Conservation (phyloP, 257 asterid genomes). For the Eustoma russellianum region DNA sequence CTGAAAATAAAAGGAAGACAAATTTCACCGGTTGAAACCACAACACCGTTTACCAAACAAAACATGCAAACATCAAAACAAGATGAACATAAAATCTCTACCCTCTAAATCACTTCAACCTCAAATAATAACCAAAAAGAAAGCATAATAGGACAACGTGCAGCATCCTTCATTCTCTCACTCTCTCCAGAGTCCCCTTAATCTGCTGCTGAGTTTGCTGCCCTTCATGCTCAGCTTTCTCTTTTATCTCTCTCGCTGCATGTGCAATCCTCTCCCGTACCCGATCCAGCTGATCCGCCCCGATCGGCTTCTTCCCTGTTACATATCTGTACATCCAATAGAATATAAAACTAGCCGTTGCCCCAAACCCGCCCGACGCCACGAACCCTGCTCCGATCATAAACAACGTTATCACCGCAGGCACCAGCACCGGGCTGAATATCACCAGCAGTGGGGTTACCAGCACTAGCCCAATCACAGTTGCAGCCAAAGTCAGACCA, state of each 20-base stretch:
- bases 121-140: too few relatives aligned
- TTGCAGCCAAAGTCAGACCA: slow-evolving; percentile 62
- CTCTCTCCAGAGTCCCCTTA: slow-evolving; percentile 9
- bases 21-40: too few relatives aligned
- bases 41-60: background rate
- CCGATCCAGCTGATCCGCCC: slow-evolving; percentile 64
- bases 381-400: slow-evolving; percentile 55
- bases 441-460: slow-evolving; percentile 74
- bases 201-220: slow-evolving; percentile 25
- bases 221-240: slow-evolving; percentile 55
- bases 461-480: slow-evolving; percentile 66
- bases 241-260: slow-evolving; percentile 57
- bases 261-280: slow-evolving; percentile 46
- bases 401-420: slow-evolving; percentile 54
- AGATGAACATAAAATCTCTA: background rate
- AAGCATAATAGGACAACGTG: too few relatives aligned
- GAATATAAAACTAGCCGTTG: slow-evolving; percentile 66
- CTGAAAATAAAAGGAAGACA: rapidly evolving
- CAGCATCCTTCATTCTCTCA: background rate
- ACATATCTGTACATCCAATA: slow-evolving; percentile 89
- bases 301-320: slow-evolving; percentile 73
- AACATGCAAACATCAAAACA: background rate
- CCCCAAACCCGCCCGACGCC: slow-evolving; percentile 62
- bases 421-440: slow-evolving; percentile 85
- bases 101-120: too few relatives aligned